A percentile compares a stretch with the other conserved stretches of the same genome.
phyloP scores from a whole-genome alignment of 345 rosid species.

The Populus davidiana region DNA sequence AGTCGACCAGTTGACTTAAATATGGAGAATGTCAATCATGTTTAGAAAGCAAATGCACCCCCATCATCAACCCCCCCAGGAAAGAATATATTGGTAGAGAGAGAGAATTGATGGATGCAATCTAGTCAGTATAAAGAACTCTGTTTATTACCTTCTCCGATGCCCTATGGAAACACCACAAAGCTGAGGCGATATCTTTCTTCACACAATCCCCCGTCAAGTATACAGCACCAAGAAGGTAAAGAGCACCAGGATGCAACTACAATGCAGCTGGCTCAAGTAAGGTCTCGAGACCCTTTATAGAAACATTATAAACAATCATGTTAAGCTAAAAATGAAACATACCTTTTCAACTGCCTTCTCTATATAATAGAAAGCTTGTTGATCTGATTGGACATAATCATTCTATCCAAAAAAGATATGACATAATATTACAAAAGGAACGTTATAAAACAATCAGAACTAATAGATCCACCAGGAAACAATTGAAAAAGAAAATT shows the following conservation, averaged over 20 bases:
- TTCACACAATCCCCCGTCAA: slow-evolving; percentile 84
- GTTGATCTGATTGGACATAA: no score
- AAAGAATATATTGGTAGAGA: no score
- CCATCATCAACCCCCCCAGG: no score
- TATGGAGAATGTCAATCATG: background rate
- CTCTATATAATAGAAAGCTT: background rate
- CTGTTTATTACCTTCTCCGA: slow-evolving; percentile 59
- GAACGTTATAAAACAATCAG: slow-evolving; percentile 15
- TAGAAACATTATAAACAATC: slow-evolving; percentile 5
- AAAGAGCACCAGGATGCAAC: slow-evolving; percentile 97
- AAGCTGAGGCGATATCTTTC: slow-evolving; percentile 84
- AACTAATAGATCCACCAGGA: slow-evolving; percentile 50
- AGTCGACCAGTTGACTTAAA: background rate
- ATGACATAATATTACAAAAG: no score
- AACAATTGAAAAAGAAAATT: background rate
- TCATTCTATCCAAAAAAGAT: no score
- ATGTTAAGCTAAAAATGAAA: background rate
- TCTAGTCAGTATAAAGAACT: background rate
- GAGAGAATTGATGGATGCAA: no score
- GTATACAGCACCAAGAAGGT: slow-evolving; percentile 84
- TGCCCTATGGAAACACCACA: slow-evolving; percentile 93
- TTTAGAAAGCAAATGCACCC: background rate
- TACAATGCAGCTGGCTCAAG: slow-evolving; percentile 29
- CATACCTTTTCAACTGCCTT: slow-evolving; percentile 61
- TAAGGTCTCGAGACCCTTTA: slow-evolving; percentile 23